phyloP scores from a whole-genome alignment of 306 rosid genomes.

The Cyamopsis tetragonoloba region DNA sequence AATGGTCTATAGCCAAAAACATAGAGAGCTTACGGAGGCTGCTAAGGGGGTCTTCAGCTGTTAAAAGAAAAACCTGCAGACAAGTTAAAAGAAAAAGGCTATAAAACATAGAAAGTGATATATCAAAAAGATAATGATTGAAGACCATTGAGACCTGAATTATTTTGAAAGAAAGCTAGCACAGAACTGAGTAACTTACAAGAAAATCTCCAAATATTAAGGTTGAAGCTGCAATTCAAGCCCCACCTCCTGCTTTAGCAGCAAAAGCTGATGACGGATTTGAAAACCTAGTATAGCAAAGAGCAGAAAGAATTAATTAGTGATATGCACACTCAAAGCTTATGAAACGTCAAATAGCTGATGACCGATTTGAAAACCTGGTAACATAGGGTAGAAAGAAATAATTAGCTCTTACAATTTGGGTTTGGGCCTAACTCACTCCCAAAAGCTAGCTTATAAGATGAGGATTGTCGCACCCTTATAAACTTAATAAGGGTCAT shows the following conservation, averaged over 20 bases:
- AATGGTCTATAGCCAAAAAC: neutral
- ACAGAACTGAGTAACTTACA: neutral
- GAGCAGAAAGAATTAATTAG: neutral
- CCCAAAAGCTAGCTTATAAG: too few relatives aligned
- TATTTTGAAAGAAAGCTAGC: neutral
- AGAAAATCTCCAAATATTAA: constrained; percentile 32
- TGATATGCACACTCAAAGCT: too few relatives aligned
- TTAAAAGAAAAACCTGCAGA: constrained; percentile 39
- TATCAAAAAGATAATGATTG: neutral
- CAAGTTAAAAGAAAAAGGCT: neutral
- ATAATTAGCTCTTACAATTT: too few relatives aligned
- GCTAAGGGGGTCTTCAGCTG: constrained; percentile 23
- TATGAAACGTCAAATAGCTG: too few relatives aligned
- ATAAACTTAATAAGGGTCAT: too few relatives aligned
- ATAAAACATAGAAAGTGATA: neutral
- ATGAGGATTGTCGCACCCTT: too few relatives aligned
- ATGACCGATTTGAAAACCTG: too few relatives aligned
- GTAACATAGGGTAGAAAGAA: too few relatives aligned
- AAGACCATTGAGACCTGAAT: neutral
- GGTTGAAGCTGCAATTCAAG: constrained; percentile 28
- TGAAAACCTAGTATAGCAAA: constrained; percentile 50
- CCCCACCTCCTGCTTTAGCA: constrained; percentile 52
- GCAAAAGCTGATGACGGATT: constrained; percentile 38
- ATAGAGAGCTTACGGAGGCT: neutral
- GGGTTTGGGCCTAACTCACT: too few relatives aligned